These are phyloP conservation scores for Erythrobasidium yunnanense DNA, from an alignment of 768 basidiomycete genomes.

Conservation along the genomic window DNA sequence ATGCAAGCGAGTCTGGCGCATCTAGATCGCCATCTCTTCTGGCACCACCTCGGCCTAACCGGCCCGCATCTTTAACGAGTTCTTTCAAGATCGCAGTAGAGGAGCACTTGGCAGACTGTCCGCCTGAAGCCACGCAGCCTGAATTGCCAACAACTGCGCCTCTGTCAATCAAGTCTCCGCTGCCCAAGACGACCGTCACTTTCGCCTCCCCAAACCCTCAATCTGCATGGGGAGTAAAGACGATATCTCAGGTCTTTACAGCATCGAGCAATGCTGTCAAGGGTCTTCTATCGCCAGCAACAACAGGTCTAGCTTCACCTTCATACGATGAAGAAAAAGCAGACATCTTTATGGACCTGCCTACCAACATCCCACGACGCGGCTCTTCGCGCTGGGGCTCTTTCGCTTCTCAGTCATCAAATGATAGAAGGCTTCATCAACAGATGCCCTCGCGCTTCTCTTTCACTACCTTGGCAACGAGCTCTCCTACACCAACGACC, in stretches of 20 bases:
- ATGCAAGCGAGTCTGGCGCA: background rate
- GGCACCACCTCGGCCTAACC: background rate
- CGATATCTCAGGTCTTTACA: background rate
- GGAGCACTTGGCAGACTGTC: background rate
- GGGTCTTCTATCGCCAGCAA: background rate
- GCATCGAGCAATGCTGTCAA: background rate
- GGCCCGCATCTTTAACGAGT: background rate
- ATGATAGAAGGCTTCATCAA: background rate
- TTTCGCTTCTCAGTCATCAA: background rate
- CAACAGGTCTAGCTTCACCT: background rate
- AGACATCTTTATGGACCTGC: background rate
- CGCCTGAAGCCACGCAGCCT: background rate
- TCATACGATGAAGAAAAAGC: background rate
- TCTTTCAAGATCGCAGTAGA: background rate
- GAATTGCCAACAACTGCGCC: background rate
- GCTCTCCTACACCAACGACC: background rate
- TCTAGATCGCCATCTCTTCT: background rate
- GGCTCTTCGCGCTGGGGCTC: background rate
- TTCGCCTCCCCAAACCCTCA: background rate
- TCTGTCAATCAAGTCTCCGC: background rate
- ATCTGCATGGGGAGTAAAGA: background rate
- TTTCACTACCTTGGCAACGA: slow-evolving; percentile 6
- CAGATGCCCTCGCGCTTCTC: slow-evolving; percentile 9
- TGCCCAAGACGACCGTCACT: background rate
- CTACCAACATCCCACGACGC: background rate